A percentile compares a stretch with the other conserved stretches of the same genome.
These are phyloP conservation scores for Eurotiales sp. DNA, from an alignment of 2,329 filamentous ascomycete genomes.

Conservation along the genomic window DNA sequence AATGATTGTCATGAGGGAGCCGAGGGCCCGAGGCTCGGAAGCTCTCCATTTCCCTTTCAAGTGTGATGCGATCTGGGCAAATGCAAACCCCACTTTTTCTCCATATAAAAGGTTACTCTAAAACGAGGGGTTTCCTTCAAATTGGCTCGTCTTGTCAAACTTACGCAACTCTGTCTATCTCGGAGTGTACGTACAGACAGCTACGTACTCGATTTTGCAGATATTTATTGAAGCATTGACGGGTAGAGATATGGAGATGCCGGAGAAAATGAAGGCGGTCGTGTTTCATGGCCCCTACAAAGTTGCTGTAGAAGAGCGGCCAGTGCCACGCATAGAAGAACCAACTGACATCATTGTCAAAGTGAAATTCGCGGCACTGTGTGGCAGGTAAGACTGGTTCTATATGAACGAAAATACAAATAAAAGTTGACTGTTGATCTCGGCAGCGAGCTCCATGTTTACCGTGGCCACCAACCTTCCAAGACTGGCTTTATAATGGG, in stretches of 20 bases:
- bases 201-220: no score
- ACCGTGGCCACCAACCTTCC: slow-evolving; percentile 73
- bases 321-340: slow-evolving; percentile 69
- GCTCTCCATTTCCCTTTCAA: no score
- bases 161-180: not conserved
- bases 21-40: no score
- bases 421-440: not conserved
- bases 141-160: no score
- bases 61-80: no score
- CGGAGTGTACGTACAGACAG: no score
- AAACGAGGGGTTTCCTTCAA: not conserved
- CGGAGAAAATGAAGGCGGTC: slow-evolving; percentile 72
- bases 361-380: slow-evolving; percentile 77
- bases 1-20: no score
- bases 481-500: slow-evolving; percentile 63
- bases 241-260: not conserved
- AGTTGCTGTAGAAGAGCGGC: slow-evolving; percentile 73
- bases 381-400: slow-evolving; percentile 65
- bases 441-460: slow-evolving; percentile 69
- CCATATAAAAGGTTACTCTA: not conserved
- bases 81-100: slow-evolving; percentile 3
- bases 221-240: not conserved
- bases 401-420: not conserved
- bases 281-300: slow-evolving; percentile 77
- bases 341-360: slow-evolving; percentile 76